Evolutionary conservation across 345 rosid genomes (phyloP).

Genomic region (Triadica sebifera): DNA sequence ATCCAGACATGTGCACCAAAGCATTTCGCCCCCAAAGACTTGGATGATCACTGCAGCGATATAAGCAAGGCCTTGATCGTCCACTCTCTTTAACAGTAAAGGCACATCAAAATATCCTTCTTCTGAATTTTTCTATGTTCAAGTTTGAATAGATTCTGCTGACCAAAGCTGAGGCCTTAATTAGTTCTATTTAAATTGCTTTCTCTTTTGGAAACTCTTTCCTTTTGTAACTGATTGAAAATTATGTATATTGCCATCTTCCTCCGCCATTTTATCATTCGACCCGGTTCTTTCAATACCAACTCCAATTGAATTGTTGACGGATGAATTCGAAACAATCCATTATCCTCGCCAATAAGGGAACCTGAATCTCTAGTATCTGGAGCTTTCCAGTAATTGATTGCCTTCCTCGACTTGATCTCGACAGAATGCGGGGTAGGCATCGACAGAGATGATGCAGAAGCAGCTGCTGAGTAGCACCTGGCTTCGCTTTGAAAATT

Average conservation of each 20-base stretch:
- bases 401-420: conserved; percentile 77
- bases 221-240: conserved; percentile 29
- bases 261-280: conserved; percentile 26
- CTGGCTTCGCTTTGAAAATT: conserved; percentile 82
- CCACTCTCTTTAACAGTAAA: too few relatives aligned
- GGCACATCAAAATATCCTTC: too few relatives aligned
- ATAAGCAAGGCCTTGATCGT: too few relatives aligned
- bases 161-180: too few relatives aligned
- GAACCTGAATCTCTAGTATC: conserved; percentile 38
- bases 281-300: conserved; percentile 25
- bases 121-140: too few relatives aligned
- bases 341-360: conserved; percentile 36
- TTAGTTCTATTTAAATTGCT: conserved; percentile 4
- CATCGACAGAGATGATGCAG: conserved; percentile 75
- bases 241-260: conserved; percentile 29
- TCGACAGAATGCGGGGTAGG: conserved; percentile 90
- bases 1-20: too few relatives aligned
- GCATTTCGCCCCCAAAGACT: too few relatives aligned
- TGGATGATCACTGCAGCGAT: too few relatives aligned
- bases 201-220: conserved; percentile 14
- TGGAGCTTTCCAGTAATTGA: conserved; percentile 31
- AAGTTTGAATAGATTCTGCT: too few relatives aligned
- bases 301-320: conserved; percentile 33
- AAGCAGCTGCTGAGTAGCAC: conserved; percentile 97
- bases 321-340: conserved; percentile 31